These are phyloP conservation scores for Chaetothyriales sp. DNA, from an alignment of 2,329 filamentous ascomycete species.

Conservation along the genomic window DNA sequence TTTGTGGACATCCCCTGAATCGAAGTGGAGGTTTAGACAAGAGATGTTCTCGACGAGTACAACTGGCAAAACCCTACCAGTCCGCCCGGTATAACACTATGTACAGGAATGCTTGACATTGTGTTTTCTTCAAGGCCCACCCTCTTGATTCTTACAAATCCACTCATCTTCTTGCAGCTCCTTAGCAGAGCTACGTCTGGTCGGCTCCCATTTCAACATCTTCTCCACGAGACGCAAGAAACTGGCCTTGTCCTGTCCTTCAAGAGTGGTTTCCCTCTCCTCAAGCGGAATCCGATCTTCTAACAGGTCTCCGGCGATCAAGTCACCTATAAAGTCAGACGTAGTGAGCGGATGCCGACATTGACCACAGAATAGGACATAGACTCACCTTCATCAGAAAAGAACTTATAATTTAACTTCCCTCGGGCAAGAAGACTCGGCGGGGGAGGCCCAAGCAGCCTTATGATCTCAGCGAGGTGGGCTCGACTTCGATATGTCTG, in stretches of 20 bases:
- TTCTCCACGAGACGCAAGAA: constrained; percentile 25
- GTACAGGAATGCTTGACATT: no score
- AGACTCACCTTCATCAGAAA: constrained; percentile 24
- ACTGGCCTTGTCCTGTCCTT: constrained; percentile 20
- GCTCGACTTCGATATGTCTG: constrained; percentile 28
- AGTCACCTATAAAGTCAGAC: not conserved
- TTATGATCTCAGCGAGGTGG: constrained; percentile 38
- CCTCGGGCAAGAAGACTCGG: constrained; percentile 23
- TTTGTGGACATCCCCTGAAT: no score
- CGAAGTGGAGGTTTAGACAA: no score
- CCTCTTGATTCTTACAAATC: not conserved
- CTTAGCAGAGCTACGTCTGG: not conserved
- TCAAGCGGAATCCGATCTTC: constrained; percentile 21
- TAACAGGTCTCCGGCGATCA: constrained; percentile 16
- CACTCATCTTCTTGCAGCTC: not conserved
- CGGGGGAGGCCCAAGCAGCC: constrained; percentile 33
- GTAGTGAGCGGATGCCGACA: not conserved
- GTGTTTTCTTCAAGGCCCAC: not conserved
- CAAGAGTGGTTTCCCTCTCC: constrained; percentile 16
- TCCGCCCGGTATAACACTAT: no score
- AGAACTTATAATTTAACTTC: constrained; percentile 26
- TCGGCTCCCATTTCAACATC: constrained; percentile 27
- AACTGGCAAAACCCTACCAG: no score
- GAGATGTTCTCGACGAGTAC: no score
- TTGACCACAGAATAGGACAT: not conserved